phyloP scores from a whole-genome alignment of 1,284 basidiomycete genomes.

The Ceratobasidium sp. region DNA sequence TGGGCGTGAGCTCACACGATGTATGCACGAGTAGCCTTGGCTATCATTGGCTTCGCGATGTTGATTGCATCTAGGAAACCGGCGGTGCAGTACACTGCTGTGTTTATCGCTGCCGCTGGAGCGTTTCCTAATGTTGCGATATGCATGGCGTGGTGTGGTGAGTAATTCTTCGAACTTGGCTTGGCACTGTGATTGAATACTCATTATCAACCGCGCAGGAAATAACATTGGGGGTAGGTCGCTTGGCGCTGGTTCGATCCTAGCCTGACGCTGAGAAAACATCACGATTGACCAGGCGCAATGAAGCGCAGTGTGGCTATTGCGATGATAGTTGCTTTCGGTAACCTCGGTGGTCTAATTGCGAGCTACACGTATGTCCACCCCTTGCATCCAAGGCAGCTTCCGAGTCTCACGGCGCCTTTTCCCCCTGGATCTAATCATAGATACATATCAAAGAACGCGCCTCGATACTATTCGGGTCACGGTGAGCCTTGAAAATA shows the following conservation, averaged over 20 bases:
- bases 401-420: not conserved
- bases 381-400: not conserved
- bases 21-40: constrained; percentile 44
- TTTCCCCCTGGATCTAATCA: not conserved
- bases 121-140: constrained; percentile 50
- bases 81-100: constrained; percentile 48
- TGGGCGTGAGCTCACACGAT: not conserved
- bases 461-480: constrained; percentile 27
- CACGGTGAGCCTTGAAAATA: not conserved
- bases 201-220: constrained; percentile 19
- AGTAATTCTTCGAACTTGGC: not conserved
- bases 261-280: not conserved
- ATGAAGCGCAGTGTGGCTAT: constrained; percentile 50
- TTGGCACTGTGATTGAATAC: not conserved
- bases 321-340: constrained; percentile 49
- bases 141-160: constrained; percentile 49
- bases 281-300: constrained; percentile 10
- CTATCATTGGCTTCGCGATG: constrained; percentile 47
- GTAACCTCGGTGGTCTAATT: constrained; percentile 49
- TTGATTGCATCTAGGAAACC: constrained; percentile 46
- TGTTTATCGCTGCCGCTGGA: constrained; percentile 51
- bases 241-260: not conserved
- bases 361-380: constrained; percentile 47
- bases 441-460: constrained; percentile 33
- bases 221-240: constrained; percentile 49